phyloP scores from a whole-genome alignment of 2,329 filamentous ascomycete species.

The Cladosporium colombiae region DNA sequence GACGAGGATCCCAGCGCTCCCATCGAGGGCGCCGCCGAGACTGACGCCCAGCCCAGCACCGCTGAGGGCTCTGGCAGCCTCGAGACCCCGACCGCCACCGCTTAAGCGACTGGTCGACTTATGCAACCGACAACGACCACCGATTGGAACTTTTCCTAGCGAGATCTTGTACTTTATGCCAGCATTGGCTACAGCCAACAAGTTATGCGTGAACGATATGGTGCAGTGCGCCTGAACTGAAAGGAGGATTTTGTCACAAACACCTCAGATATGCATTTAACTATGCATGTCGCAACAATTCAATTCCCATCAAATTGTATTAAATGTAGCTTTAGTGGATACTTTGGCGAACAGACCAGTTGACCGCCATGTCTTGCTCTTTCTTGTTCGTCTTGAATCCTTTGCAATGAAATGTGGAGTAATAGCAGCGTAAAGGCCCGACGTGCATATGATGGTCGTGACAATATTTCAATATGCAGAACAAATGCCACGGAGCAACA shows the following conservation, averaged over 20 bases:
- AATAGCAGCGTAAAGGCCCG: background rate
- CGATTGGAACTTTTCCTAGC: conserved; percentile 15
- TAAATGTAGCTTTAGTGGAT: conserved; percentile 28
- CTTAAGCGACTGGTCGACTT: conserved; percentile 20
- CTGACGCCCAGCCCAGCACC: conserved; percentile 32
- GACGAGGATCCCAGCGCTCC: conserved; percentile 65
- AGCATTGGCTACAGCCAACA: conserved; percentile 22
- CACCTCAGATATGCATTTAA: conserved; percentile 25
- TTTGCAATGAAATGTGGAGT: background rate
- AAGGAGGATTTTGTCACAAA: conserved; percentile 24
- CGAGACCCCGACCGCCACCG: conserved; percentile 31
- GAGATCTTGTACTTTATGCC: conserved; percentile 22
- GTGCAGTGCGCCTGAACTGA: conserved; percentile 23
- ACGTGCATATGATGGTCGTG: background rate
- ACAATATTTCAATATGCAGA: background rate
- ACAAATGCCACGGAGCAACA: background rate
- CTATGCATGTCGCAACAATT: conserved; percentile 26
- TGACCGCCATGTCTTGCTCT: conserved; percentile 1
- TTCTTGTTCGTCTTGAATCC: background rate
- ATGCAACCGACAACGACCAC: conserved; percentile 7
- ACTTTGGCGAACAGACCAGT: conserved; percentile 13
- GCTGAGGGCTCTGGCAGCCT: conserved; percentile 39
- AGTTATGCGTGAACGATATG: conserved; percentile 17
- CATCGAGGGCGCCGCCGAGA: conserved; percentile 43
- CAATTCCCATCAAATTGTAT: conserved; percentile 19